These are phyloP conservation scores for Cornus suecica DNA, from an alignment of 148 eudicot genomes.

Conservation along the genomic window DNA sequence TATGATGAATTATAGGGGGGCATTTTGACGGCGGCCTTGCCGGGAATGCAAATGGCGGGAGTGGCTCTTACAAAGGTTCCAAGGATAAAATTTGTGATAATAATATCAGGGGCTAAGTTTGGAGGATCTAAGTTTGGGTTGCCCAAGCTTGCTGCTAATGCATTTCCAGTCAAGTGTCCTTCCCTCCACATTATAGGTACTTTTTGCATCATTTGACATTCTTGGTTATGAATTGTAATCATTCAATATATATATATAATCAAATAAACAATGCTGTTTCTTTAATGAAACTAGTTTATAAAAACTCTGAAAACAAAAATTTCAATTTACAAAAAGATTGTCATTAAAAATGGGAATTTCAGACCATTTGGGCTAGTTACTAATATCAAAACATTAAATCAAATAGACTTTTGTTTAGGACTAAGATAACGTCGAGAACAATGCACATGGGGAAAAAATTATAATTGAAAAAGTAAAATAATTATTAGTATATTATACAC, in stretches of 20 bases:
- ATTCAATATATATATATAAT: background rate
- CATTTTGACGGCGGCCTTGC: conserved; percentile 15
- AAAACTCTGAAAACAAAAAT: no score
- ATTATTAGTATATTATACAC: no score
- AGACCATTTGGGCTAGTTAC: no score
- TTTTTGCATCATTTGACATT: background rate
- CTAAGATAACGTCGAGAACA: no score
- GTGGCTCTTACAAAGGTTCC: conserved; percentile 36
- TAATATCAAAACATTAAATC: no score
- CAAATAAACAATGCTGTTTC: background rate
- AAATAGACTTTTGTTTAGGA: no score
- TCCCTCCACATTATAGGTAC: conserved; percentile 42
- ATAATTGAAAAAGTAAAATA: no score
- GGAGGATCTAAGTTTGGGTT: conserved; percentile 24
- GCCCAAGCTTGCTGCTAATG: conserved; percentile 30
- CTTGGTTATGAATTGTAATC: background rate
- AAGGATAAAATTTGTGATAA: conserved; percentile 29
- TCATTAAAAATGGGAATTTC: no score
- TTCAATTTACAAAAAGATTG: no score
- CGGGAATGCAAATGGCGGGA: conserved; percentile 27
- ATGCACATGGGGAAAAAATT: no score
- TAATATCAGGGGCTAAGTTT: conserved; percentile 33
- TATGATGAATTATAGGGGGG: conserved; percentile 13
- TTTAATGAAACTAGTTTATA: no score
- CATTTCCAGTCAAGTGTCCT: conserved; percentile 29